A percentile compares a stretch with the other conserved stretches of the same genome.
phyloP scores from a whole-genome alignment of 2,329 filamentous ascomycete species.

The Pseudogymnoascus destructans region DNA sequence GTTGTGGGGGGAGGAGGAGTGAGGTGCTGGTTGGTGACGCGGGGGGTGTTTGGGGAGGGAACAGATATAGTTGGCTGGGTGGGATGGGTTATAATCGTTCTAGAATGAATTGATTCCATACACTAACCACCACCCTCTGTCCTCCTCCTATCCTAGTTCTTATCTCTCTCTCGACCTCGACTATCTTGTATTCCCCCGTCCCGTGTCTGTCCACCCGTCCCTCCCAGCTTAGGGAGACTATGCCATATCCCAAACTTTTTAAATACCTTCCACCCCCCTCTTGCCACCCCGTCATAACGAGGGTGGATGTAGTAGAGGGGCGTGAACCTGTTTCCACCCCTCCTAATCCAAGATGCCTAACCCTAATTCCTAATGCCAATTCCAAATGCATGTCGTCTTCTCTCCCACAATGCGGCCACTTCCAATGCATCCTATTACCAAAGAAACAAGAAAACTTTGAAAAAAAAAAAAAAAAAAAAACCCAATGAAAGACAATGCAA shows the following conservation, averaged over 20 bases:
- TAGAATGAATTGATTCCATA: not conserved
- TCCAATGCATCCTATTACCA: not conserved
- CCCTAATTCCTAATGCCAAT: not conserved
- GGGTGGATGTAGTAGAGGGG: not conserved
- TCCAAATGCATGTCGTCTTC: not conserved
- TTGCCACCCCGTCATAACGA: not conserved
- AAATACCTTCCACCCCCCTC: not conserved
- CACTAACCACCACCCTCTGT: not conserved
- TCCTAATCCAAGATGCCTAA: not conserved
- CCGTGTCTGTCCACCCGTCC: not conserved
- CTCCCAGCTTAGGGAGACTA: not conserved
- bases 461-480: not conserved
- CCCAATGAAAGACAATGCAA: not conserved
- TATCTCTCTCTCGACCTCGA: not conserved
- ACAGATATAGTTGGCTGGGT: not conserved
- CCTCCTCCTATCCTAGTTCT: no score
- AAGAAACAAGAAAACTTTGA: not conserved
- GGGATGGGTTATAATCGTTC: not conserved
- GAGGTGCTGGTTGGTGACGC: constrained; percentile 12
- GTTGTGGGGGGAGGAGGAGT: constrained; percentile 14
- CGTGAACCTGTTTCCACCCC: not conserved
- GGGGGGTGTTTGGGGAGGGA: constrained; percentile 12
- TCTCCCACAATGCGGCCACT: not conserved
- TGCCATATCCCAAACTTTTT: not conserved
- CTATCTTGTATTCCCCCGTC: not conserved